A percentile compares a stretch with the other conserved stretches of the same genome.
phyloP scores from a whole-genome alignment of 2,329 filamentous ascomycete species.

The Meredithiella fracta region DNA sequence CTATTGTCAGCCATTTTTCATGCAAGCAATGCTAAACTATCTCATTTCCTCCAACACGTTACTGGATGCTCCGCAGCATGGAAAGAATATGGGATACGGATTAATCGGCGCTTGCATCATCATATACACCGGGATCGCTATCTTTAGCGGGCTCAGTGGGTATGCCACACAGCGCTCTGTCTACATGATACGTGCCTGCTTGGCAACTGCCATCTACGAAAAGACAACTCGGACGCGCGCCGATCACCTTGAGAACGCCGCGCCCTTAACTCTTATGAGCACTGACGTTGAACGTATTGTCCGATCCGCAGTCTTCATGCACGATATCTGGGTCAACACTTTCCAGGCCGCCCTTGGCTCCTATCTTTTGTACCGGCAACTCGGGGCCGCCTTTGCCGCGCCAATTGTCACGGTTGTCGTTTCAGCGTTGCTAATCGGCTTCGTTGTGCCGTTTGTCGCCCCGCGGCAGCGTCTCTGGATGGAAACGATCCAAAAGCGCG shows the following conservation, averaged over 20 bases:
- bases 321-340: conserved; percentile 26
- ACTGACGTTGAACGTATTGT: conserved; percentile 30
- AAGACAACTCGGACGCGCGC: conserved; percentile 22
- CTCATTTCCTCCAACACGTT: conserved; percentile 18
- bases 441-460: conserved; percentile 15
- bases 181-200: conserved; percentile 21
- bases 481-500: conserved; percentile 21
- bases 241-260: conserved; percentile 23
- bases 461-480: conserved; percentile 23
- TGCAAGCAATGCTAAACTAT: conserved; percentile 23
- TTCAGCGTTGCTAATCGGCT: conserved; percentile 13
- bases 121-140: conserved; percentile 26
- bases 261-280: conserved; percentile 31
- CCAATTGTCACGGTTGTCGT: conserved; percentile 29
- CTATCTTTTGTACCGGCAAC: conserved; percentile 29
- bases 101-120: conserved; percentile 26
- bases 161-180: conserved; percentile 24
- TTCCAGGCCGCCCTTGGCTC: conserved; percentile 29
- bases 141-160: conserved; percentile 25
- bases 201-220: conserved; percentile 22
- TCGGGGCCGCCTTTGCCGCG: conserved; percentile 31
- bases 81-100: conserved; percentile 21
- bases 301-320: conserved; percentile 21
- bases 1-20: conserved; percentile 29
- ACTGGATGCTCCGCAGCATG: conserved; percentile 2